Conservation (phyloP, 108 stramenopile genomes). For the Nannochloropsis granulata region DNA sequence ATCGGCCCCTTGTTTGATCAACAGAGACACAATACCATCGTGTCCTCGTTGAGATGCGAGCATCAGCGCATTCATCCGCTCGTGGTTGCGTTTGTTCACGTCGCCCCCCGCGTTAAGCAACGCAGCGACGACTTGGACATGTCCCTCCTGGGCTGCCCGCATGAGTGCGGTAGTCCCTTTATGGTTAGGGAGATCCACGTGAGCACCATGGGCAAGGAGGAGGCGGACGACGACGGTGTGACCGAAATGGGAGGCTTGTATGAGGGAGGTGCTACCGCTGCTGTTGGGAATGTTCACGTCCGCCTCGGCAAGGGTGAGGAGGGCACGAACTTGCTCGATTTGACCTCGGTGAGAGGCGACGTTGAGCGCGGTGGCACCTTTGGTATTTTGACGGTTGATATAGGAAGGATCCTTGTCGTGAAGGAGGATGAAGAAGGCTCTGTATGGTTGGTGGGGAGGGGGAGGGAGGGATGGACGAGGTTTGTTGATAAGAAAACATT, state of each 20-base stretch:
- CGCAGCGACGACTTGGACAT: conserved; percentile 30
- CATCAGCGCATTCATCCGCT: conserved; percentile 67
- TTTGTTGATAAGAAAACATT: no score
- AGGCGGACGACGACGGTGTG: conserved; percentile 46
- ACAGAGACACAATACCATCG: conserved; percentile 46
- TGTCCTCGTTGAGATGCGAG: conserved; percentile 59
- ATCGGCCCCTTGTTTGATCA: conserved; percentile 49
- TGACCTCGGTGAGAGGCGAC: conserved; percentile 23
- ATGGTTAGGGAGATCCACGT: conserved; percentile 51
- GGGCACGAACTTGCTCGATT: conserved; percentile 8
- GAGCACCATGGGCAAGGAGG: conserved; percentile 41
- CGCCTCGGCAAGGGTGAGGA: conserved; percentile 8
- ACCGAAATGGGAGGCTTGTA: conserved; percentile 68
- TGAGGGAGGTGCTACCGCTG: conserved; percentile 60
- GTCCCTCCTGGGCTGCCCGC: conserved; percentile 68
- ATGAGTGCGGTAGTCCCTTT: conserved; percentile 71
- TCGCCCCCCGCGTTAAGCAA: conserved; percentile 38
- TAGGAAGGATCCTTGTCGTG: neutral
- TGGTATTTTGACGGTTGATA: neutral
- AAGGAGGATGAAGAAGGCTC: neutral
- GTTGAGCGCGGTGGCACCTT: conserved; percentile 18
- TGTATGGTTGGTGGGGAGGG: neutral
- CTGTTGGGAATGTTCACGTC: conserved; percentile 41
- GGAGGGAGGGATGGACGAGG: neutral
- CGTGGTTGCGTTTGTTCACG: conserved; percentile 57